Conservation (phyloP, 1,284 basidiomycete species). For the Crepidotus sp. region DNA sequence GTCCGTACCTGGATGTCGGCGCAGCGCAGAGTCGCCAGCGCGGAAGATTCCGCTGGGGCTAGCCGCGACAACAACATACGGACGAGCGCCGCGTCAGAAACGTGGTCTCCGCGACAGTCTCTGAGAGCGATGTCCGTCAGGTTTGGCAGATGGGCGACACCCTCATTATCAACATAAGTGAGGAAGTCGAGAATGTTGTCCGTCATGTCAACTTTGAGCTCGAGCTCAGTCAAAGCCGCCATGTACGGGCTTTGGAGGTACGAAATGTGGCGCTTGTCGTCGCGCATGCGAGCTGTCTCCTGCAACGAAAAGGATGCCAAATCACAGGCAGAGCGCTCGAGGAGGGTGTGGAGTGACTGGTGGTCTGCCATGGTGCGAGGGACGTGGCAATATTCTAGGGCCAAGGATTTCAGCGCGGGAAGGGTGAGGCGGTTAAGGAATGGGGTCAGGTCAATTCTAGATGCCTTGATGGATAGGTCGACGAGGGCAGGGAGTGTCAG, state of each 20-base stretch:
- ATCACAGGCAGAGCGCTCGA: constrained; percentile 11
- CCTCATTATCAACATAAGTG: background rate
- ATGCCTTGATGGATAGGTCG: constrained; percentile 11
- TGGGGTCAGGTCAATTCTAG: constrained; percentile 10
- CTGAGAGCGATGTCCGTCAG: constrained; percentile 5
- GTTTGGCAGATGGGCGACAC: background rate
- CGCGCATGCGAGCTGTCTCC: constrained; percentile 8
- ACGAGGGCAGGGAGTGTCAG: constrained; percentile 11
- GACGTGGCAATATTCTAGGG: constrained; percentile 14
- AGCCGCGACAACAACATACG: constrained; percentile 9
- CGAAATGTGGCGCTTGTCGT: constrained; percentile 5
- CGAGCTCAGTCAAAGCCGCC: constrained; percentile 7
- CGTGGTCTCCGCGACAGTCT: constrained; percentile 13
- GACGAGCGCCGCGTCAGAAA: constrained; percentile 3
- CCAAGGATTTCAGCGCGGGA: constrained; percentile 9
- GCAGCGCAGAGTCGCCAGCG: background rate
- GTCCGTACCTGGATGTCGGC: constrained; percentile 10
- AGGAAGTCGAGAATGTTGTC: constrained; percentile 11
- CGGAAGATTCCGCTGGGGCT: background rate
- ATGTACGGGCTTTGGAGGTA: constrained; percentile 11
- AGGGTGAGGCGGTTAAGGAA: constrained; percentile 13
- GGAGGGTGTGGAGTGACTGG: constrained; percentile 9
- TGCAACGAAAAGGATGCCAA: constrained; percentile 7
- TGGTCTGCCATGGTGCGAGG: constrained; percentile 5
- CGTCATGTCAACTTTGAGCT: constrained; percentile 11